Evolutionary conservation across 768 basidiomycete genomes (phyloP), one percentile per base, ranked within the genome.

Genomic region (Termitomyces sp.): DNA sequence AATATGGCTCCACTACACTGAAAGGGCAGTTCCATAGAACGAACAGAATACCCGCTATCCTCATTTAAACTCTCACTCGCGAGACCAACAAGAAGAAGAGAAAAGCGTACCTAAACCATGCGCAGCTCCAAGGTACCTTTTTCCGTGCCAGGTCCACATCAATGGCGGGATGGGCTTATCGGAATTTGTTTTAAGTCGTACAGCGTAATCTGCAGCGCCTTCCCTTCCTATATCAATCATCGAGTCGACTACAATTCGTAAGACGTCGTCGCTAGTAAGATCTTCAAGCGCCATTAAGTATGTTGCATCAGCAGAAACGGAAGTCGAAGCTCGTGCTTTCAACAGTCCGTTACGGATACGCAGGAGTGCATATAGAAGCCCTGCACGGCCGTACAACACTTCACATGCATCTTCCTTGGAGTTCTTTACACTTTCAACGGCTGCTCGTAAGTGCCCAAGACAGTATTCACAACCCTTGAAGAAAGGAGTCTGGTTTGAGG

Each of bases 121-220:
- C 3, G 82, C 82, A 16, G 71, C 82, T 37, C 84, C 83, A 1
- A 84, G 67, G 62, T 84, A 84, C 24, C 77, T 69, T 60, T 76
- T 82, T n/a, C 74, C 70, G 61, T 82, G 77, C 84, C 84, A 85
- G 10, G 67, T 69, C 84, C 83, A 84, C 81, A 84, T 84, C 29
- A 84, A 66, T 1, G 78, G 73, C 0, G 81, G 81, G 4, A 60
- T 16, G 9, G n/a, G 26, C 3, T 5, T 16, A 26, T 64, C 60
- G 24, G 55, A 55, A 3, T 57, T 58, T 12, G 63, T 63, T 24
- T 42, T 12, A 18, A 75, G 58, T 36, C 73, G 72, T 4, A 58
- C 59, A 3, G 56, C 57, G 63, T 80, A 77, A 8, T 55, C 42
- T 52, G 55, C 62, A 2, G 77, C 73, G 1, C 80, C 81, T 22